These are phyloP conservation scores for Microdochium bolleyi DNA, from an alignment of 2,329 filamentous ascomycete genomes.

Conservation along the genomic window DNA sequence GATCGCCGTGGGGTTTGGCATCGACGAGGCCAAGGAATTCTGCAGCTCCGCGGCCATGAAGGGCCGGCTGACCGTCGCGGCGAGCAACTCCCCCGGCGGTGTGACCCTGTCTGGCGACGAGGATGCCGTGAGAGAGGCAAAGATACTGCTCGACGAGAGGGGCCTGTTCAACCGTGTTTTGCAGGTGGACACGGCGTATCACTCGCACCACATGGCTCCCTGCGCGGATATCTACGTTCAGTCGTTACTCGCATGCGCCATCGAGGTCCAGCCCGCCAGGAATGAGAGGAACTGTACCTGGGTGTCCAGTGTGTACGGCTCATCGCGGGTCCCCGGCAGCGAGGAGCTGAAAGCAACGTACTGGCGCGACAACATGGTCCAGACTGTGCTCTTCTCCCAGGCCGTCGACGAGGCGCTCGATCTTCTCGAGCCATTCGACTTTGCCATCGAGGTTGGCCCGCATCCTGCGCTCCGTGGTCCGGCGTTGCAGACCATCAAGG, in stretches of 20 bases:
- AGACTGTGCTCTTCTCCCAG: constrained; percentile 28
- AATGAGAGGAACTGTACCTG: constrained; percentile 13
- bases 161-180: constrained; percentile 26
- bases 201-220: constrained; percentile 37
- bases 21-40: constrained; percentile 14
- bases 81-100: constrained; percentile 16
- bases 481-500: constrained; percentile 19
- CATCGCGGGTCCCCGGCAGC: constrained; percentile 3
- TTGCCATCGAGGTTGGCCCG: constrained; percentile 19
- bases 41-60: constrained; percentile 10
- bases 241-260: constrained; percentile 16
- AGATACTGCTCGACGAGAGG: constrained; percentile 7
- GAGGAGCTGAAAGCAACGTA: constrained; percentile 14
- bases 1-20: constrained; percentile 16
- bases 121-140: constrained; percentile 10
- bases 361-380: constrained; percentile 32
- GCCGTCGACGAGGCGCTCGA: constrained; percentile 17
- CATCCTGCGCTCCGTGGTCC: constrained; percentile 18
- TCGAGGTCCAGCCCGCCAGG: constrained; percentile 13
- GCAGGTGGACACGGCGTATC: constrained; percentile 36
- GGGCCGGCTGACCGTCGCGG: constrained; percentile 15
- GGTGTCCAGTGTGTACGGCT: constrained; percentile 31
- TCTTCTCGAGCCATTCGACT: constrained; percentile 17
- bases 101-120: constrained; percentile 20
- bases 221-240: constrained; percentile 28